A percentile compares a stretch with the other conserved stretches of the same genome.
phyloP scores from a whole-genome alignment of 2,329 filamentous ascomycete genomes.

The Aspergillus persii region DNA sequence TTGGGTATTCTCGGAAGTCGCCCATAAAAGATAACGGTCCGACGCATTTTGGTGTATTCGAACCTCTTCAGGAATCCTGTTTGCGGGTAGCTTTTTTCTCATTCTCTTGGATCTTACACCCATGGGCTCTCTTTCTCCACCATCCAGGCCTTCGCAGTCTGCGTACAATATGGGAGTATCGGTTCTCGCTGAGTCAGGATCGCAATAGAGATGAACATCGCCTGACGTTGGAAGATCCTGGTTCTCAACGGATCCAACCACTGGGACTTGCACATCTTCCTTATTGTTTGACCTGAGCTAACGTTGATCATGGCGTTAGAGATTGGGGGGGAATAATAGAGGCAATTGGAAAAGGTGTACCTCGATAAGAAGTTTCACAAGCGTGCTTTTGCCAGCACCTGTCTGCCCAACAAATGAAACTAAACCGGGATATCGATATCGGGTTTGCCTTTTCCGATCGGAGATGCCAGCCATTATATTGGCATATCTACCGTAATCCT shows the following conservation, averaged over 20 bases:
- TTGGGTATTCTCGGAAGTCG: background rate
- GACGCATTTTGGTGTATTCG: background rate
- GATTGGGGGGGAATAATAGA: no score
- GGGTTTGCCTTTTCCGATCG: background rate
- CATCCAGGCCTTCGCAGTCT: constrained; percentile 3
- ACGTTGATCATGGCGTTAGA: no score
- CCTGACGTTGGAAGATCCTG: background rate
- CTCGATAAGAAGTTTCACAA: background rate
- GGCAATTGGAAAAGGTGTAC: background rate
- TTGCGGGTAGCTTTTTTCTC: background rate
- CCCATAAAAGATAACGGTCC: background rate
- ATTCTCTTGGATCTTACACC: background rate
- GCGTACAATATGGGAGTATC: background rate
- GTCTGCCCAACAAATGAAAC: constrained; percentile 1
- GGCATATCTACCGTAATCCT: constrained; percentile 1
- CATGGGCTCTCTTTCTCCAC: constrained; percentile 1
- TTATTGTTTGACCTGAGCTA: background rate
- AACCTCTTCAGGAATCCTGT: background rate
- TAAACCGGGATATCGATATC: background rate
- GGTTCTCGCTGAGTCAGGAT: background rate
- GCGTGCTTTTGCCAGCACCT: background rate
- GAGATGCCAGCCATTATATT: background rate
- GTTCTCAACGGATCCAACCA: background rate
- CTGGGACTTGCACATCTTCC: background rate
- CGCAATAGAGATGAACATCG: background rate